These are phyloP conservation scores for Pseudocercospora crystallina DNA, from an alignment of 2,329 filamentous ascomycete genomes.

Conservation along the genomic window DNA sequence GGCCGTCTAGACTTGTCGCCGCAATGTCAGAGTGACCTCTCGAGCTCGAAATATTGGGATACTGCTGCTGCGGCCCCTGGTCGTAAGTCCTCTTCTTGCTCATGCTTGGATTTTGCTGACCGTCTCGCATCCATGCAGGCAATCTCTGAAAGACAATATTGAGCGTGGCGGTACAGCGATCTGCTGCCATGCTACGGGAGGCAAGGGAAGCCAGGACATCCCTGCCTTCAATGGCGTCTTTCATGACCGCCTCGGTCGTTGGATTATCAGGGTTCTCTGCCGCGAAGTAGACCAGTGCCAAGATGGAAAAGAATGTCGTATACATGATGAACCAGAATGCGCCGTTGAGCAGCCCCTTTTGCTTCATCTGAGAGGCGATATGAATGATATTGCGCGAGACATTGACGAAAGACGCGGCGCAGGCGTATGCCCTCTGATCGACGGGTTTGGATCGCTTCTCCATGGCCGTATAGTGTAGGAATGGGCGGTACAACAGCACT, in stretches of 20 bases:
- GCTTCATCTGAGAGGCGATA: slow-evolving; percentile 75
- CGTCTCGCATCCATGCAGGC: slow-evolving; percentile 57
- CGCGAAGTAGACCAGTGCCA: slow-evolving; percentile 77
- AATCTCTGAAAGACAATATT: slow-evolving; percentile 80
- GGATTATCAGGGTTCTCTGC: slow-evolving; percentile 75
- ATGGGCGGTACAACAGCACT: slow-evolving; percentile 78
- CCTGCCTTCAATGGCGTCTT: slow-evolving; percentile 80
- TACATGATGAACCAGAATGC: slow-evolving; percentile 87
- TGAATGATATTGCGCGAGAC: slow-evolving; percentile 74
- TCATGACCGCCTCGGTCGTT: slow-evolving; percentile 75
- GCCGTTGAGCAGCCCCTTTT: slow-evolving; percentile 71
- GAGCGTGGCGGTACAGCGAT: slow-evolving; percentile 76
- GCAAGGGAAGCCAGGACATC: slow-evolving; percentile 78
- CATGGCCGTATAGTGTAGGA: slow-evolving; percentile 78
- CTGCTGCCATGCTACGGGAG: slow-evolving; percentile 82
- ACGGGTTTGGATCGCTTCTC: slow-evolving; percentile 51
- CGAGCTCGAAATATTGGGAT: slow-evolving; percentile 18
- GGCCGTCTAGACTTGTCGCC: slow-evolving; percentile 10
- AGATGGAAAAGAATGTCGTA: slow-evolving; percentile 77
- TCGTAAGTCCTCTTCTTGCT: slow-evolving; percentile 50
- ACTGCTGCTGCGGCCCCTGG: slow-evolving; percentile 14
- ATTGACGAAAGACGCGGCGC: slow-evolving; percentile 65
- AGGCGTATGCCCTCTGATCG: slow-evolving; percentile 78
- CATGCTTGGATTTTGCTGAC: slow-evolving; percentile 41
- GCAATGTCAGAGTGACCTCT: slow-evolving; percentile 33